Base-by-base conservation (phyloP, 1,284 basidiomycete genomes). In the Tremellales sp. region DNA sequence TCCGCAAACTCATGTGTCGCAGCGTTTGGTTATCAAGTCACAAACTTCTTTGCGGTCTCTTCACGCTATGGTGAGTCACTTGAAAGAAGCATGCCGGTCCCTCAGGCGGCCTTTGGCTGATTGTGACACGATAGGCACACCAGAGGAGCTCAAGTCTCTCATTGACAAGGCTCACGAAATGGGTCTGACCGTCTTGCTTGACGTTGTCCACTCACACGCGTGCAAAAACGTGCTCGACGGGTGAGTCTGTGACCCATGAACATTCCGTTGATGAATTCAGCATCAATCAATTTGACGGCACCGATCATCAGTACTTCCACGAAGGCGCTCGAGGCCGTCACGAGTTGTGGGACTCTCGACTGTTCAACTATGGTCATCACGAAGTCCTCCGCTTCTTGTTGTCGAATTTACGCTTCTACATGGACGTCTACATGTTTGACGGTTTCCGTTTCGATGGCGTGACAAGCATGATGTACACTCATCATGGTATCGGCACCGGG, bases 381-480 rank as follows among this genome's bases (percentile, higher is more conserved):
- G 94, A 98, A 73, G 94, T 97, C 19, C 75, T 97, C 25, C 82
- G 94, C 22, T 98, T 97, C 80, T 76, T 98, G 47, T 76, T 98
- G 57, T 93, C 90, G 69, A 98, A 98, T 73, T 77, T 97, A 44
- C 83, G 93, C 29, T 98, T 86, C 79, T 98, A 86, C 80, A 84
- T 97, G 76, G 93, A 98, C 54, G 87, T 91, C 65, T 97, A 88
- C 74, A 82, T 82, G 60, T 97, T 98, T 68, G 94, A 97, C 64
- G 94, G 94, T 3, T 98, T 97, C 82, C 79, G 94, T 40, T 98
- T 98, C 70, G 94, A 98, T 62, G 94, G 94, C 36, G 94, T 98
- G 37, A 98, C 94, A 3, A 94, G 89, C 65, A 97, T 98, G 90
- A 92, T 98, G 86, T 98, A 97, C 75, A 77, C 81, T 27, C 94